Evolutionary conservation across 2,329 filamentous ascomycete species (phyloP), one percentile per base, ranked within the genome.

Genomic region (Paecilomyces dactylethromorphus): DNA sequence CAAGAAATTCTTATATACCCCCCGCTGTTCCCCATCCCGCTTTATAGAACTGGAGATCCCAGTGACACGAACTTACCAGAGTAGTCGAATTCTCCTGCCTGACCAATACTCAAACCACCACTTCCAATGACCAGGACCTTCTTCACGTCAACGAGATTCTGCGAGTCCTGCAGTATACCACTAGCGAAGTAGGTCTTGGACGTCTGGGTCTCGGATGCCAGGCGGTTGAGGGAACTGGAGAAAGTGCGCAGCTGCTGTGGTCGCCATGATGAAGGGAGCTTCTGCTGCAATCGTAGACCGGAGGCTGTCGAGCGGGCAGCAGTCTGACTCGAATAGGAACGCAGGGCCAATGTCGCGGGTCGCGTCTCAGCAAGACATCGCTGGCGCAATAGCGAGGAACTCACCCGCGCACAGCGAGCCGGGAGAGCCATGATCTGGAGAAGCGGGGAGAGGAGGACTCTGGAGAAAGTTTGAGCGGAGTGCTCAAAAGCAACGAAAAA

Each of bases 31-130:
- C 21, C 50, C 50, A 15, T 52, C 50, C 26, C 50, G 11, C 50
- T 50, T 11, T 6, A 51, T 18, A 33, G 12, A 50, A 56, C 33
- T 18, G 35, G 3, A 33, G 2, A 18, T 29, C 39, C 26, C 35
- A 35, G 22, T 51, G 15, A 32, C 56, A 54, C 22, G 65, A 63
- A 82, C 87, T 66, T 82, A 96, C 92, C 93, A 76, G 94, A 97
- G 78, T 97, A 97, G 79, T 97, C 93, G 70, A 97, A 97, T 81
- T 97, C 93, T 80, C 93, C 93, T 65, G 93, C 93, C 79, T 97
- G 93, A 64, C 93, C 93, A 84, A 97, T 97, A 74, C 91, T 91
- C 67, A 97, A 84, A 77, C 93, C 93, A 80, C 93, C 93, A 79
- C 88, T 92, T 60, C 93, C 93, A 80, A 97, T 96, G 67, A 97